A percentile compares a stretch with the other conserved stretches of the same genome.
Evolutionary conservation across 2,329 filamentous ascomycete species (phyloP).

Genomic region (Cladosporium velox): DNA sequence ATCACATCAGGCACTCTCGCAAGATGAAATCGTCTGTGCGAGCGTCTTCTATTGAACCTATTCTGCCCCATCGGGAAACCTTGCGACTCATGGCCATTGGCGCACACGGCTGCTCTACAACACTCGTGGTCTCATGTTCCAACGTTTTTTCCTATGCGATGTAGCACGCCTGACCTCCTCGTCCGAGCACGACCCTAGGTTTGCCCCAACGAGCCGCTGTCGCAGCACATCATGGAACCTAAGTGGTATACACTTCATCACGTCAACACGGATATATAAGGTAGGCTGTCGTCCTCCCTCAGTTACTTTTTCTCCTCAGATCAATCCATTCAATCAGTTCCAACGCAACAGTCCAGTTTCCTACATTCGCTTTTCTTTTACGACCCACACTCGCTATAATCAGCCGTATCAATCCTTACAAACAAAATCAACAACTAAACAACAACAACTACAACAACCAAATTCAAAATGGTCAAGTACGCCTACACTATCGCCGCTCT

Average conservation of each 20-base stretch:
- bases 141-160: constrained; percentile 4
- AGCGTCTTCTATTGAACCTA: background rate
- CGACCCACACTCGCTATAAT: constrained; percentile 1
- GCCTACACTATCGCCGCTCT: constrained; percentile 16
- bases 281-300: background rate
- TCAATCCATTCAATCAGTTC: constrained; percentile 11
- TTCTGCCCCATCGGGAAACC: background rate
- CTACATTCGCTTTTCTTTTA: constrained; percentile 7
- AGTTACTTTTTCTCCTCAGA: background rate
- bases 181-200: background rate
- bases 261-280: constrained; percentile 8
- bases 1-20: background rate
- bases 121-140: constrained; percentile 9
- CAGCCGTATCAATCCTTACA: background rate
- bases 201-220: background rate
- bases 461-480: constrained; percentile 14
- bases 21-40: background rate
- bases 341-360: background rate
- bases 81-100: background rate
- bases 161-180: background rate
- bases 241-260: background rate
- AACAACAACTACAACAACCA: background rate
- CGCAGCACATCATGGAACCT: background rate
- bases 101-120: background rate
- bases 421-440: background rate